Percentiles rank a stretch among this genome's conserved stretches.
Conservation (phyloP, 306 rosid species). For the Corylus heterophylla region DNA sequence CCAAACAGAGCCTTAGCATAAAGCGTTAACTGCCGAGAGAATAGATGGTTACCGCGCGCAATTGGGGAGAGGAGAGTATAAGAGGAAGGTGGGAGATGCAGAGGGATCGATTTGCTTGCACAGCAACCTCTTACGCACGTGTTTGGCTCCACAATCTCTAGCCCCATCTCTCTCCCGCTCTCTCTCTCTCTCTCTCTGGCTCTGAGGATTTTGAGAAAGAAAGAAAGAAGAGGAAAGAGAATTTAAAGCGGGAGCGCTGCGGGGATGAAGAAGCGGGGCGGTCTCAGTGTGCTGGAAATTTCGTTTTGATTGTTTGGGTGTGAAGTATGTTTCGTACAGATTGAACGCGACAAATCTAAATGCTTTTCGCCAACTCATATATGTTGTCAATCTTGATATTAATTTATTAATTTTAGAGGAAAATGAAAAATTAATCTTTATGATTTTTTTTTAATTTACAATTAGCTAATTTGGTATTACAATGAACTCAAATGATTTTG, state of each 20-base stretch:
- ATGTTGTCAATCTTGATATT: too few relatives aligned
- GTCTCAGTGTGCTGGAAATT: not conserved
- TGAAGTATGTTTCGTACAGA: too few relatives aligned
- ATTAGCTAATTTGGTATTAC: too few relatives aligned
- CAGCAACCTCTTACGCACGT: constrained; percentile 92
- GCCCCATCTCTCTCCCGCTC: constrained; percentile 39
- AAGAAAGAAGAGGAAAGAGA: not conserved
- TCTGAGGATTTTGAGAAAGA: not conserved
- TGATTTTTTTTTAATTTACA: too few relatives aligned
- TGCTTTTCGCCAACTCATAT: too few relatives aligned
- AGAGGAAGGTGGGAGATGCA: constrained; percentile 78
- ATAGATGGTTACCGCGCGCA: constrained; percentile 60
- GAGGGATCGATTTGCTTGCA: constrained; percentile 65
- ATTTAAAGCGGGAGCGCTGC: not conserved
- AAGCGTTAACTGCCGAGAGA: not conserved
- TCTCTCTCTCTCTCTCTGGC: not conserved
- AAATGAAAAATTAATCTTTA: too few relatives aligned
- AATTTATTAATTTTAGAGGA: too few relatives aligned
- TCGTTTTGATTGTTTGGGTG: not conserved
- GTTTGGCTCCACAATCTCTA: constrained; percentile 75
- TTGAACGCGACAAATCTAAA: too few relatives aligned
- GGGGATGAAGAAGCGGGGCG: not conserved
- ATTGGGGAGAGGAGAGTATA: constrained; percentile 67
- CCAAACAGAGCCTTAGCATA: not conserved
- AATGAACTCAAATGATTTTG: too few relatives aligned